A percentile compares a stretch with the other conserved stretches of the same genome.
Evolutionary conservation across 116 monocot species (phyloP).

Genomic region (Dioscorea cayenensis): DNA sequence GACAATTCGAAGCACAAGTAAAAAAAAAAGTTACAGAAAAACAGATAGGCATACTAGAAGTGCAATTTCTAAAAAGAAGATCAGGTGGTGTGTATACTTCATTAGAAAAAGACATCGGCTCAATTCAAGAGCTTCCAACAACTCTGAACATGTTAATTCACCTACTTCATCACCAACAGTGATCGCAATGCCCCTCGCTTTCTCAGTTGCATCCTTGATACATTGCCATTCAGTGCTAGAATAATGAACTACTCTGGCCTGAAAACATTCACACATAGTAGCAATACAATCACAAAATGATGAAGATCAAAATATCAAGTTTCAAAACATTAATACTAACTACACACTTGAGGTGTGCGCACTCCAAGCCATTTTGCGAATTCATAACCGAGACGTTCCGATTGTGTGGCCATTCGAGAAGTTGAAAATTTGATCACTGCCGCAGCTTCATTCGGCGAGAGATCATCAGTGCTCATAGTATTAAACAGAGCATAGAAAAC

Average conservation of each 20-base stretch:
- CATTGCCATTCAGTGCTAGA: constrained; percentile 68
- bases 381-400: constrained; percentile 91
- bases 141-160: constrained; percentile 74
- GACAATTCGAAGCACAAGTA: background rate
- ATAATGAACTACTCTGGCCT: constrained; percentile 82
- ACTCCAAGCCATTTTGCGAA: constrained; percentile 93
- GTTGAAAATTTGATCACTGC: constrained; percentile 88
- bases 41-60: background rate
- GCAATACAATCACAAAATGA: background rate
- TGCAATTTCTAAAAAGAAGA: constrained; percentile 2
- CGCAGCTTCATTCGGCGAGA: constrained; percentile 44
- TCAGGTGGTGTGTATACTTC: constrained; percentile 44
- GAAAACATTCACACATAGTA: background rate
- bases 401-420: constrained; percentile 93
- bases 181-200: constrained; percentile 41
- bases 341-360: constrained; percentile 66
- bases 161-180: constrained; percentile 52
- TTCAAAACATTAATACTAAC: background rate
- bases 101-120: constrained; percentile 86
- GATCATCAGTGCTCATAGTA: constrained; percentile 7
- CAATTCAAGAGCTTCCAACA: constrained; percentile 89
- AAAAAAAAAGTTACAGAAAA: background rate
- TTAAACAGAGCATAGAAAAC: constrained; percentile 90
- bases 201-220: constrained; percentile 80
- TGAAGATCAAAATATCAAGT: background rate